Evolutionary conservation across 2,329 filamentous ascomycete genomes (phyloP), one percentile per base, ranked within the genome.

Genomic region (Penicillium sp.): DNA sequence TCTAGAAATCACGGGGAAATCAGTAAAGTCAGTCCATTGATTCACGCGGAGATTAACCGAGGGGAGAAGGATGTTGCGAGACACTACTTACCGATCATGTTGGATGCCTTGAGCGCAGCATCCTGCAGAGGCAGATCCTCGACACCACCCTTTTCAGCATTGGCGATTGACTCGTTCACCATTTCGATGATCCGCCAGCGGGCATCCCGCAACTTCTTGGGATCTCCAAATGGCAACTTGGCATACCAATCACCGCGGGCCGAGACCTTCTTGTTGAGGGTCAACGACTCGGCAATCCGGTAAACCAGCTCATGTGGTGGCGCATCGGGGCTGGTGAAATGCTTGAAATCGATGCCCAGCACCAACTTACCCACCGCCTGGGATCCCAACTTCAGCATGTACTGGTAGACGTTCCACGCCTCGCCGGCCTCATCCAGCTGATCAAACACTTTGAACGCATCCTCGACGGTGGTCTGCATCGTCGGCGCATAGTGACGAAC

Each of bases 201-300:
- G 3, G 51, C 11, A 2, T 38, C n/a, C 9, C 48, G 49, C 27
- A 82, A 64, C 9, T 66, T 66, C 51, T 73, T 67, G 0, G 78
- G 75, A 42, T 81, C 77, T 6, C 81, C 81, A 46, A 83, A 83
- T 0, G 81, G 81, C 29, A 84, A 56, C 7, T 67, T 64, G 1
- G 66, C 66, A 49, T 83, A 83, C 80, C 80, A 84, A 41, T 70
- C 66, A 1, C 78, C 78, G 58, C 74, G 72, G 0, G 75, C 72
- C 0, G 77, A 72, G 6, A 82, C 68, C 58, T 79, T 79, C 66
- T 84, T 84, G 63, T 81, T 84, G 9, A 84, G 63, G 27, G 71
- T 67, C 2, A 84, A 67, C 0, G 70, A 54, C 38, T 77, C 69
- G 0, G 74, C 79, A 38, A 83, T 78, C 8, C 65, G 52, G 36